Percentiles rank a stretch among this genome's conserved stretches.
Evolutionary conservation across 1,139 yeast species (phyloP).

Genomic region (Kodamaea derodonti): DNA sequence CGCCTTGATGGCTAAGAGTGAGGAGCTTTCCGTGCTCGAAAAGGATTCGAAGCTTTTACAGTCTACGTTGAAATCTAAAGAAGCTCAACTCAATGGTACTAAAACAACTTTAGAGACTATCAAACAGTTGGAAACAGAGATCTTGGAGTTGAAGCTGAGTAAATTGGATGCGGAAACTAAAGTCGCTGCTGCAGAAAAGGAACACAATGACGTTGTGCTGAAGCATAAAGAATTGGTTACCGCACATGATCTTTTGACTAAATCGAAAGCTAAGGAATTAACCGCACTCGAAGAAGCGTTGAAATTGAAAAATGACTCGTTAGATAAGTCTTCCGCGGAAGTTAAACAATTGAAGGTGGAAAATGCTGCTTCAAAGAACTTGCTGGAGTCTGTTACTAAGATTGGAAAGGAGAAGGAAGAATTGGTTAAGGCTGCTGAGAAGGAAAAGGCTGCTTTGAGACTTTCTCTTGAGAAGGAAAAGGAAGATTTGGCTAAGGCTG

Average conservation of each 20-base stretch:
- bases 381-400: conserved; percentile 5
- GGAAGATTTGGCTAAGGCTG: conserved; percentile 9
- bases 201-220: too few species aligned
- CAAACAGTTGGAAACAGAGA: not conserved
- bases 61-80: not conserved
- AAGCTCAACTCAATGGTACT: not conserved
- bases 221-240: too few species aligned
- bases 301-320: not conserved
- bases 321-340: not conserved
- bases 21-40: not conserved
- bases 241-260: not conserved
- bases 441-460: conserved; percentile 6
- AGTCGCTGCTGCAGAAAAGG: not conserved
- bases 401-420: conserved; percentile 7
- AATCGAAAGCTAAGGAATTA: not conserved
- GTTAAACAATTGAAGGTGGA: not conserved
- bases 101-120: not conserved
- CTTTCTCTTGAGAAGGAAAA: conserved; percentile 8
- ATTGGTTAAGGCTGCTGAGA: conserved; percentile 9
- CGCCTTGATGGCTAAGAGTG: not conserved
- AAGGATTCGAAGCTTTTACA: not conserved
- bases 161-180: not conserved
- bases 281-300: too few species aligned
- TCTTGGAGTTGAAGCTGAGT: conserved; percentile 3
- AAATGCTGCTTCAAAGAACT: not conserved